A percentile compares a stretch with the other conserved stretches of the same genome.
Evolutionary conservation across 148 eudicot genomes (phyloP).

Genomic region (Arctostaphylos glauca): DNA sequence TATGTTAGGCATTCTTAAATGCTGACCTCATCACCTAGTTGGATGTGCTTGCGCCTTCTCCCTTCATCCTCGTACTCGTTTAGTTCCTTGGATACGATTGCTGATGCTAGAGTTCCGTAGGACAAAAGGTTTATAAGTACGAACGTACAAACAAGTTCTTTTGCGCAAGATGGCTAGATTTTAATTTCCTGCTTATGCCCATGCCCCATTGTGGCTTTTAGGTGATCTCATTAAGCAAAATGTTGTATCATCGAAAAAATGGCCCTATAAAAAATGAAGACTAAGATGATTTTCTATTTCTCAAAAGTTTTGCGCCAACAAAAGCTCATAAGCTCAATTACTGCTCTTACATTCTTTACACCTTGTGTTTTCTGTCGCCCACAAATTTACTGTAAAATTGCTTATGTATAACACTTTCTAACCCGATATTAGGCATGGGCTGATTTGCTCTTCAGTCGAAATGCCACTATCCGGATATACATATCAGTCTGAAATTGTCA

Average conservation of each 20-base stretch:
- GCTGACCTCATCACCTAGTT: background rate
- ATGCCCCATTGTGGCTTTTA: background rate
- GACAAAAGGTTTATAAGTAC: background rate
- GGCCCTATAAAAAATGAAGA: background rate
- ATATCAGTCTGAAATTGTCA: background rate
- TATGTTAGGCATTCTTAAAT: background rate
- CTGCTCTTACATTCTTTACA: background rate
- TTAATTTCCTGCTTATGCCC: constrained; percentile 3
- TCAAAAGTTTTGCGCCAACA: background rate
- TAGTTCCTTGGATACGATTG: background rate
- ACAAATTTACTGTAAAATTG: background rate
- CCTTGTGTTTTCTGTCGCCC: background rate
- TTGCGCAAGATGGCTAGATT: background rate
- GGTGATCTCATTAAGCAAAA: background rate
- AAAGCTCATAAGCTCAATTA: background rate
- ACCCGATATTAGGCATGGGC: background rate
- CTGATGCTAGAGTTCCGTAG: background rate
- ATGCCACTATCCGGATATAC: background rate
- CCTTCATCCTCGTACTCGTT: background rate
- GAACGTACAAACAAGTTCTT: background rate
- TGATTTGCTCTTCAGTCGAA: background rate
- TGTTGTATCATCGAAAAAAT: background rate
- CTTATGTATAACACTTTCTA: background rate
- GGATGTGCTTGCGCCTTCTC: background rate
- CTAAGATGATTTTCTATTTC: background rate